phyloP scores from a whole-genome alignment of 371 early-diverging fungal genomes.

The Lichtheimia corymbifera region DNA sequence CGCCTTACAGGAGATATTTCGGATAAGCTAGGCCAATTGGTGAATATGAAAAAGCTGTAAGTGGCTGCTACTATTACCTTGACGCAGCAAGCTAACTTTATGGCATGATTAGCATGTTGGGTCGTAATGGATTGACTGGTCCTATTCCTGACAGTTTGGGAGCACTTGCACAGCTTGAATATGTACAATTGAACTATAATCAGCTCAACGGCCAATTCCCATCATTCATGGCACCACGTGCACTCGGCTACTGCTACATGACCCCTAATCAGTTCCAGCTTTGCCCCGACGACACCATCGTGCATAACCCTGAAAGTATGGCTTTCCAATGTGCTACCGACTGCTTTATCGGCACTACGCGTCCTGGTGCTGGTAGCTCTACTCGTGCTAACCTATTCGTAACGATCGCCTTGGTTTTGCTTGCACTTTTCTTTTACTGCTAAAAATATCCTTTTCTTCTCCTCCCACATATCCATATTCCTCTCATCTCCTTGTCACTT shows the following conservation, averaged over 20 bases:
- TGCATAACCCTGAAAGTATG: slow-evolving; percentile 40
- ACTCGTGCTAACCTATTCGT: slow-evolving; percentile 6
- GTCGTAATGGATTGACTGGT: slow-evolving; percentile 48
- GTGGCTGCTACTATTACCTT: background rate
- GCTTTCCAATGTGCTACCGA: slow-evolving; percentile 59
- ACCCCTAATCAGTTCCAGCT: slow-evolving; percentile 56
- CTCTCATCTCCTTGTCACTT: no score
- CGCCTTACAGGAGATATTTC: slow-evolving; percentile 53
- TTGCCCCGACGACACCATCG: slow-evolving; percentile 47
- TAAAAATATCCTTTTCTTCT: no score
- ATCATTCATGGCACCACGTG: slow-evolving; percentile 37
- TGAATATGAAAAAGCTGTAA: slow-evolving; percentile 45
- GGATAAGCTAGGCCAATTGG: slow-evolving; percentile 41
- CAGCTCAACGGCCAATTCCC: slow-evolving; percentile 54
- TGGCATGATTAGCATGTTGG: slow-evolving; percentile 31
- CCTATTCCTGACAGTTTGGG: slow-evolving; percentile 45
- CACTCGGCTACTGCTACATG: slow-evolving; percentile 49
- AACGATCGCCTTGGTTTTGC: background rate
- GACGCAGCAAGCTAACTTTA: no score
- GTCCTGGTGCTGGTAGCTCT: slow-evolving; percentile 10
- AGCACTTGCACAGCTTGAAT: slow-evolving; percentile 40
- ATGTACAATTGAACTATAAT: slow-evolving; percentile 51
- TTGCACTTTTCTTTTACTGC: background rate
- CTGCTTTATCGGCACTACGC: slow-evolving; percentile 21
- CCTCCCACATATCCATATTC: no score